These are phyloP conservation scores for Xylaria bambusicola DNA, from an alignment of 495 filamentous ascomycete species.

Conservation along the genomic window DNA sequence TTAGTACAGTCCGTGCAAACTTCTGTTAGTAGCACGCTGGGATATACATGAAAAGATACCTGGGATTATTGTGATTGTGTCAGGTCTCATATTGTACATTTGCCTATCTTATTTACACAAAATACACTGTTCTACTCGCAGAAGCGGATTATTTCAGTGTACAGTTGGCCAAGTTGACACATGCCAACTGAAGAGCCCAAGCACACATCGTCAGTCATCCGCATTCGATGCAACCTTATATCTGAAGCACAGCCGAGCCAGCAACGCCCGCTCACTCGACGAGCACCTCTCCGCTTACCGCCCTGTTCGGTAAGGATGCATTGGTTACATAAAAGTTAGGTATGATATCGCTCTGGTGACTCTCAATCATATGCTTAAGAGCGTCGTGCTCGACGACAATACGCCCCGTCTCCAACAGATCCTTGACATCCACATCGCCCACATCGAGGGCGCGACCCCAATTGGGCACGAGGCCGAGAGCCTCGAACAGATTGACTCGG, in stretches of 20 bases:
- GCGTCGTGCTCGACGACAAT: constrained; percentile 85
- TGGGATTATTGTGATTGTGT: background rate
- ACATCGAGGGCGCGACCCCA: constrained; percentile 68
- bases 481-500: constrained; percentile 57
- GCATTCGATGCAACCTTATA: background rate
- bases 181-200: too few relatives aligned
- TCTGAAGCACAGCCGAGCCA: background rate
- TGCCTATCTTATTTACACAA: constrained; percentile 21
- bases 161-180: background rate
- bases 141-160: constrained; percentile 13
- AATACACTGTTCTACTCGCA: background rate
- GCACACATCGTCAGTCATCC: background rate
- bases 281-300: constrained; percentile 24
- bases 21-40: background rate
- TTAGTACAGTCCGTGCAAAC: too few relatives aligned
- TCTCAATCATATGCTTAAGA: constrained; percentile 69
- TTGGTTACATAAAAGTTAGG: constrained; percentile 33
- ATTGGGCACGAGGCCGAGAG: constrained; percentile 60
- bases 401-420: constrained; percentile 79
- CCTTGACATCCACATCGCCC: constrained; percentile 88
- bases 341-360: constrained; percentile 75
- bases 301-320: constrained; percentile 10
- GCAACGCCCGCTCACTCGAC: constrained; percentile 21
- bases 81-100: constrained; percentile 23
- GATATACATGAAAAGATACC: background rate